A percentile compares a stretch with the other conserved stretches of the same genome.
These are phyloP conservation scores for Pythium scleroteichum DNA, from an alignment of 352 stramenopile genomes.

Conservation along the genomic window DNA sequence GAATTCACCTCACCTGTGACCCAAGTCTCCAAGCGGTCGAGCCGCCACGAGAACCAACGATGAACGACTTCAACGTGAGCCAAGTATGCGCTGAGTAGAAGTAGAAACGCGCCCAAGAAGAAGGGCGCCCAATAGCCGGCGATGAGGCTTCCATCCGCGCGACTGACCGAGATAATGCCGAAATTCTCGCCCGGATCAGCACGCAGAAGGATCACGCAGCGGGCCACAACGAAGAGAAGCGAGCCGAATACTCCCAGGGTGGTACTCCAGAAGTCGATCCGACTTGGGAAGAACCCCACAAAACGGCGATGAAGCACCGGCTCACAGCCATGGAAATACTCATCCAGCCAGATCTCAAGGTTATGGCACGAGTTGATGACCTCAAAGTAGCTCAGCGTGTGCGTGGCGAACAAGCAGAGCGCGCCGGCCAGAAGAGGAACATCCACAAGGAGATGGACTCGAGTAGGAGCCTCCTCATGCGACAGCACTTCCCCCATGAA, in stretches of 20 bases:
- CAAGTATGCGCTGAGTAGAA: constrained; percentile 76
- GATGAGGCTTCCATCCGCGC: constrained; percentile 64
- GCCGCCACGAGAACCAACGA: constrained; percentile 77
- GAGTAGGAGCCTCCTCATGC: constrained; percentile 26
- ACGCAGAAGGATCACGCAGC: constrained; percentile 55
- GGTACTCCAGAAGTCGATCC: constrained; percentile 83
- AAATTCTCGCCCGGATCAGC: constrained; percentile 59
- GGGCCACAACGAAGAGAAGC: constrained; percentile 59
- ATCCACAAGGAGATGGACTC: constrained; percentile 44
- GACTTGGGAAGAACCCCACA: constrained; percentile 75
- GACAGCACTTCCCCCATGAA: constrained; percentile 57
- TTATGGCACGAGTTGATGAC: constrained; percentile 90
- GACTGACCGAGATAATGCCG: constrained; percentile 72
- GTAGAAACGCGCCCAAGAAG: constrained; percentile 77
- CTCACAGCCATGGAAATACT: constrained; percentile 80
- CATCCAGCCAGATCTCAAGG: constrained; percentile 84
- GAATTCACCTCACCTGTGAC: constrained; percentile 46
- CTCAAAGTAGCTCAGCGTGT: constrained; percentile 80
- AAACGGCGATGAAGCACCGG: constrained; percentile 68
- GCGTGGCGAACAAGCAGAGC: constrained; percentile 52
- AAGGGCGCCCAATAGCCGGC: constrained; percentile 82
- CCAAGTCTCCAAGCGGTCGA: constrained; percentile 61
- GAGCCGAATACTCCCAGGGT: constrained; percentile 64
- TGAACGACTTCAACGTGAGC: constrained; percentile 83
- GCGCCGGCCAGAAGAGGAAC: constrained; percentile 59